Evolutionary conservation across 2,329 filamentous ascomycete genomes (phyloP).

Genomic region (Penicillium corylophilum): DNA sequence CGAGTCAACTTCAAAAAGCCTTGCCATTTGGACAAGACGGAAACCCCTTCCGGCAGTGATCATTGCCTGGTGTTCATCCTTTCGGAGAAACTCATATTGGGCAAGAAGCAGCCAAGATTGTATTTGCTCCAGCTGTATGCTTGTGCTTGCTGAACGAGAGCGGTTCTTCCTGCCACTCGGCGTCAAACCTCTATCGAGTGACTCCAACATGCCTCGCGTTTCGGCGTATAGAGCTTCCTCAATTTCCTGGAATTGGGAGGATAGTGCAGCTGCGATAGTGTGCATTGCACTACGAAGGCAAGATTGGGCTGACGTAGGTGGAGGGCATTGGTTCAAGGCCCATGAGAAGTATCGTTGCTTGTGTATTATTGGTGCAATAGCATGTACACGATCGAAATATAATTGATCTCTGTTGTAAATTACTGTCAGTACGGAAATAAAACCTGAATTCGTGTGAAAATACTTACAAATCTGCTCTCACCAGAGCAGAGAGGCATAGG

Average conservation of each 20-base stretch:
- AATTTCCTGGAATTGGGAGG: not conserved
- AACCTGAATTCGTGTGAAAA: not conserved
- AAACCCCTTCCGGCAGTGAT: slow-evolving; percentile 1
- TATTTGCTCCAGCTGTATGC: slow-evolving; percentile 1
- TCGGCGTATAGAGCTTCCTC: not conserved
- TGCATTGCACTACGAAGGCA: slow-evolving; percentile 5
- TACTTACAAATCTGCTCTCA: not conserved
- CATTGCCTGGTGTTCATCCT: slow-evolving; percentile 2
- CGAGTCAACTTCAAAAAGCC: slow-evolving; percentile 2
- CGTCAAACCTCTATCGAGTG: not conserved
- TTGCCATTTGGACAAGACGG: slow-evolving; percentile 1
- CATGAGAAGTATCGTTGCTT: slow-evolving; percentile 5
- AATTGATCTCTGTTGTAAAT: slow-evolving; percentile 1
- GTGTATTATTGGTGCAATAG: slow-evolving; percentile 4
- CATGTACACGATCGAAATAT: slow-evolving; percentile 7
- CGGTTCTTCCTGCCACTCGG: not conserved
- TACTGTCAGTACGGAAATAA: not conserved
- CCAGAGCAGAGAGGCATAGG: not conserved
- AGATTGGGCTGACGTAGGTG: not conserved
- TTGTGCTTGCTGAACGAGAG: not conserved
- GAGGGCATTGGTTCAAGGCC: not conserved
- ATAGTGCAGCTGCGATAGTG: slow-evolving; percentile 3
- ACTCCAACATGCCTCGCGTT: slow-evolving; percentile 5
- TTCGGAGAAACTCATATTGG: slow-evolving; percentile 5
- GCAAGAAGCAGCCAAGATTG: slow-evolving; percentile 5